Evolutionary conservation across 2,329 filamentous ascomycete species (phyloP).

Genomic region (Fusarium redolens): DNA sequence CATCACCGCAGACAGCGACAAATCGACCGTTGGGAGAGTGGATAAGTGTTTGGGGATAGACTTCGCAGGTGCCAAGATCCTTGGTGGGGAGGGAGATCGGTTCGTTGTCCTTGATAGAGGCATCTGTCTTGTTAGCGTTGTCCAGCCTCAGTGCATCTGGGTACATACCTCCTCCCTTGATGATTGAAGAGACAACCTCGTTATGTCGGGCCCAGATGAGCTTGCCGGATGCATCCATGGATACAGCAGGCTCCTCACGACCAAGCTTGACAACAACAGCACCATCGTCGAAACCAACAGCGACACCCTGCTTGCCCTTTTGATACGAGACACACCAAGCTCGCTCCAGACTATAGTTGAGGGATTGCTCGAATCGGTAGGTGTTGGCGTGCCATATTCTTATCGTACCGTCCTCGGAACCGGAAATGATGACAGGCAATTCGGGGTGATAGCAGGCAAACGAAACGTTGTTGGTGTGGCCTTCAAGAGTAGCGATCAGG

Average conservation of each 20-base stretch:
- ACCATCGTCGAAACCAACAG: slow-evolving; percentile 96
- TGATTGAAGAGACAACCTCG: slow-evolving; percentile 93
- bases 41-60: slow-evolving; percentile 93
- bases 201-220: slow-evolving; percentile 96
- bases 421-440: slow-evolving; percentile 95
- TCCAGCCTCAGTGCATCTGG: no score
- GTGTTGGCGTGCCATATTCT: slow-evolving; percentile 99
- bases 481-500: slow-evolving; percentile 94
- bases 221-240: slow-evolving; percentile 96
- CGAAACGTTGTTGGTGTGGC: slow-evolving; percentile 97
- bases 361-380: slow-evolving; percentile 92
- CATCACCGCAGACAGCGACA: slow-evolving; percentile 85
- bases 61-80: slow-evolving; percentile 94
- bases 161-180: slow-evolving; percentile 80
- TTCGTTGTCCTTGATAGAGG: slow-evolving; percentile 85
- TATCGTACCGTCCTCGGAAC: slow-evolving; percentile 96
- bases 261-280: slow-evolving; percentile 98
- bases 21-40: slow-evolving; percentile 97
- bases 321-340: slow-evolving; percentile 99
- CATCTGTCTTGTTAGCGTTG: slow-evolving; percentile 64
- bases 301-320: slow-evolving; percentile 91
- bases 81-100: slow-evolving; percentile 90
- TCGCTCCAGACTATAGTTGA: slow-evolving; percentile 95
- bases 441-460: slow-evolving; percentile 99
- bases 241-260: slow-evolving; percentile 95